Percentiles rank a stretch among this genome's conserved stretches.
Evolutionary conservation across 768 basidiomycete genomes (phyloP).

Genomic region (Lentinula boryana): DNA sequence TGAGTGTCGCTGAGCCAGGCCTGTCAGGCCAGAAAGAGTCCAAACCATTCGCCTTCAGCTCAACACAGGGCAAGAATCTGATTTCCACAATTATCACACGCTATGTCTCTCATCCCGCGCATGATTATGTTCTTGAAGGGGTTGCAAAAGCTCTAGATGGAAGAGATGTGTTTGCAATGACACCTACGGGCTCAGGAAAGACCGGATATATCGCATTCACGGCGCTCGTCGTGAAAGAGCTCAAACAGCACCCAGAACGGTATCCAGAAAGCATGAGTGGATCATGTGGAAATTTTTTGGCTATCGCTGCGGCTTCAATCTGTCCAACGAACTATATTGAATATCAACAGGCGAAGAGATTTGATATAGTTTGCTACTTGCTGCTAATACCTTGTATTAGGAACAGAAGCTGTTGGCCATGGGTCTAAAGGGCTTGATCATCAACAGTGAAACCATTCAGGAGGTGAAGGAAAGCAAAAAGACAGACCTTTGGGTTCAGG

Average conservation of each 20-base stretch:
- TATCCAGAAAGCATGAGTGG: not conserved
- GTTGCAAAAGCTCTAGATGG: too few relatives aligned
- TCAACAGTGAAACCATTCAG: not conserved
- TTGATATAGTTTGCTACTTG: not conserved
- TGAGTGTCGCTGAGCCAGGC: too few relatives aligned
- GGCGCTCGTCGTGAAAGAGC: not conserved
- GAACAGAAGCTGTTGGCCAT: not conserved
- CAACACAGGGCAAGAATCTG: too few relatives aligned
- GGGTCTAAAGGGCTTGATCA: not conserved
- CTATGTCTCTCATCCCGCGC: too few relatives aligned
- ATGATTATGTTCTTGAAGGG: too few relatives aligned
- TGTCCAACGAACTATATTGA: not conserved
- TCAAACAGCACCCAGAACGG: not conserved
- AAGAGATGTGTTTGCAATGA: too few relatives aligned
- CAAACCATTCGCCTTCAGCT: too few relatives aligned
- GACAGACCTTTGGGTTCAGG: not conserved
- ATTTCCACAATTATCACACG: too few relatives aligned
- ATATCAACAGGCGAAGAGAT: not conserved
- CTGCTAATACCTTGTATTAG: not conserved
- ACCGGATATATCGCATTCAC: not conserved
- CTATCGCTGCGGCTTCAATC: not conserved
- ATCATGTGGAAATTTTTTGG: constrained; percentile 9
- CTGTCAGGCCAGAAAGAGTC: too few relatives aligned
- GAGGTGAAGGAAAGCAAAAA: not conserved
- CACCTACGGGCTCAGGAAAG: too few relatives aligned